Evolutionary conservation across 495 filamentous ascomycete species (phyloP).

Genomic region (Aspergillus diversus): DNA sequence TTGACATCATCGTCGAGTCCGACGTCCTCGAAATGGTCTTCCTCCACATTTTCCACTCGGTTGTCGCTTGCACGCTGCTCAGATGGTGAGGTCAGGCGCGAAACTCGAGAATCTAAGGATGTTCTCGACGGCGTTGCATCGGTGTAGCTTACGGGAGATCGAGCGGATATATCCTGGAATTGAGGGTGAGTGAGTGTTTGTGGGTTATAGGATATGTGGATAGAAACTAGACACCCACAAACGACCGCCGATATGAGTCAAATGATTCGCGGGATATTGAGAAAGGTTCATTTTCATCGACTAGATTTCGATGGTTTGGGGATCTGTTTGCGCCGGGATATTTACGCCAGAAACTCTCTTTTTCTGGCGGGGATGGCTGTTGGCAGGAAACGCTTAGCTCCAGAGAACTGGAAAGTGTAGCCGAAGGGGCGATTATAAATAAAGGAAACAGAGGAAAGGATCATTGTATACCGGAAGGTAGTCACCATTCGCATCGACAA

Average conservation of each 20-base stretch:
- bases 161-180: constrained; percentile 85
- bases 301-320: constrained; percentile 69
- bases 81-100: constrained; percentile 54
- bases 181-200: constrained; percentile 13
- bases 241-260: constrained; percentile 95
- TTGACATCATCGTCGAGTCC: constrained; percentile 78
- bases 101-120: constrained; percentile 76
- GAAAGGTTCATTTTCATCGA: constrained; percentile 89
- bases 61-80: constrained; percentile 54
- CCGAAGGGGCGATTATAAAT: not conserved
- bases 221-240: constrained; percentile 60
- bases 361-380: constrained; percentile 89
- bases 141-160: constrained; percentile 71
- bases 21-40: constrained; percentile 89
- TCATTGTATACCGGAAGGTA: constrained; percentile 79
- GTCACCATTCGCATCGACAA: constrained; percentile 95
- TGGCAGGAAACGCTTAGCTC: constrained; percentile 23
- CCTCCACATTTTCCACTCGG: constrained; percentile 60
- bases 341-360: constrained; percentile 80
- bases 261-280: constrained; percentile 97
- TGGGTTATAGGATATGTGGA: not conserved
- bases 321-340: constrained; percentile 68
- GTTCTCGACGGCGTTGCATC: constrained; percentile 64
- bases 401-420: not conserved
- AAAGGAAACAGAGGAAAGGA: constrained; percentile 2